phyloP scores from a whole-genome alignment of 2,329 filamentous ascomycete genomes.

The Orbilia brochopaga region DNA sequence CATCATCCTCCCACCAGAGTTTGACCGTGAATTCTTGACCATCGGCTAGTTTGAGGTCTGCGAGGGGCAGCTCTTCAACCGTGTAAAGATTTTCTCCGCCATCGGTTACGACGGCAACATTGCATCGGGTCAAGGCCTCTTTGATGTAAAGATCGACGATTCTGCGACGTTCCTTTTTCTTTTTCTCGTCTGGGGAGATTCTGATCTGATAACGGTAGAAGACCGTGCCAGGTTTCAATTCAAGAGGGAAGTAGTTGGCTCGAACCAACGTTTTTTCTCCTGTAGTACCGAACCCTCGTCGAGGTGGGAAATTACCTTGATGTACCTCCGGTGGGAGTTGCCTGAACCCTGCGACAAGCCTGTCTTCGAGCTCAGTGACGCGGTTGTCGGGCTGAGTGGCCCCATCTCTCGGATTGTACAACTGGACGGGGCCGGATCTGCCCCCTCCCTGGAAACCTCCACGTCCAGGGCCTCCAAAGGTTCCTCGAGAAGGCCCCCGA shows the following conservation, averaged over 20 bases:
- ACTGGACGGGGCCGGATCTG: background rate
- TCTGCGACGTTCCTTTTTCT: constrained; percentile 7
- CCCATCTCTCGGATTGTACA: constrained; percentile 16
- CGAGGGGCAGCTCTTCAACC: constrained; percentile 16
- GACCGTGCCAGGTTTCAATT: constrained; percentile 7
- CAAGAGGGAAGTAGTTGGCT: constrained; percentile 29
- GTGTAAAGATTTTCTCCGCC: constrained; percentile 20
- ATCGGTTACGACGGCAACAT: constrained; percentile 20
- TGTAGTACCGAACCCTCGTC: constrained; percentile 27
- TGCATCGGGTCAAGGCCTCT: constrained; percentile 7
- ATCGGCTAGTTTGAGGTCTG: constrained; percentile 1
- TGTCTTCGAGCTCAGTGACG: constrained; percentile 18
- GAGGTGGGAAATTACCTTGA: constrained; percentile 19
- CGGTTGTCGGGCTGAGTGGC: constrained; percentile 3
- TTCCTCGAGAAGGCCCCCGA: background rate
- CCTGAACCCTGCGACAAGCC: constrained; percentile 4
- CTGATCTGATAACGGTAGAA: constrained; percentile 29
- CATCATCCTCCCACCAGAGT: constrained; percentile 31
- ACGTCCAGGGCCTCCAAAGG: background rate
- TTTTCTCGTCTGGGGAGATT: constrained; percentile 24
- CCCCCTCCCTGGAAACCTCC: constrained; percentile 9
- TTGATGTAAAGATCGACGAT: constrained; percentile 30
- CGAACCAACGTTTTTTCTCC: constrained; percentile 24
- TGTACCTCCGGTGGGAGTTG: constrained; percentile 1
- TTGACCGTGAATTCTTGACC: constrained; percentile 14